Evolutionary conservation across 1,284 basidiomycete species (phyloP).

Genomic region (Trichosporon coremiiforme): DNA sequence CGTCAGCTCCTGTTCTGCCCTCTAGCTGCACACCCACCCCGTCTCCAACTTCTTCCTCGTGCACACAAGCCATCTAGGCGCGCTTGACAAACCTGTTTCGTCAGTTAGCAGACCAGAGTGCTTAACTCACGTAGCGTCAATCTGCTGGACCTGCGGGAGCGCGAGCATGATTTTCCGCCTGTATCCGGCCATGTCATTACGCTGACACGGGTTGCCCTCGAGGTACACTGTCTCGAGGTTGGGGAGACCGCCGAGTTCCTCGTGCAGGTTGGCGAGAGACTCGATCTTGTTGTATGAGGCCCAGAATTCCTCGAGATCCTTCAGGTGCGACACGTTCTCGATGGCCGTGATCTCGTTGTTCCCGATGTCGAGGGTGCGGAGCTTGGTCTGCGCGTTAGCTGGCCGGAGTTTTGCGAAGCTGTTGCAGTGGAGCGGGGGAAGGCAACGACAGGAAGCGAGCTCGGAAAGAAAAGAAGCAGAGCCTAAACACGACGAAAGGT

Average conservation of each 20-base stretch:
- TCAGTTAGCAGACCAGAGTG: neutral
- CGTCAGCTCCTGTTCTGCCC: neutral
- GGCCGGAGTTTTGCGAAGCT: too few species aligned
- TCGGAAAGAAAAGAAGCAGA: too few species aligned
- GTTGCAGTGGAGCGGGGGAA: too few species aligned
- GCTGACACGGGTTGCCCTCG: slow-evolving; percentile 91
- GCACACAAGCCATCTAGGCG: neutral
- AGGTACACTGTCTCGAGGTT: slow-evolving; percentile 87
- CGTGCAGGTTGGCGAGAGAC: slow-evolving; percentile 68
- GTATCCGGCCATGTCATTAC: slow-evolving; percentile 75
- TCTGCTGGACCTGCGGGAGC: slow-evolving; percentile 85
- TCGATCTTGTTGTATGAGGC: slow-evolving; percentile 84
- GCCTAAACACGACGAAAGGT: too few species aligned
- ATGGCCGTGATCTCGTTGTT: slow-evolving; percentile 78
- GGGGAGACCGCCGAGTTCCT: slow-evolving; percentile 68
- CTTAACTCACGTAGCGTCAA: slow-evolving; percentile 84
- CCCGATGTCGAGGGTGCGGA: slow-evolving; percentile 85
- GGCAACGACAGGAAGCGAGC: too few species aligned
- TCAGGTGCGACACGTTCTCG: slow-evolving; percentile 78
- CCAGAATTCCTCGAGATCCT: slow-evolving; percentile 86
- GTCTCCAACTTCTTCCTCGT: too few species aligned
- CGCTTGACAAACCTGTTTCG: slow-evolving; percentile 25
- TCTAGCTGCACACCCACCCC: neutral
- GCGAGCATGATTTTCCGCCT: slow-evolving; percentile 85
- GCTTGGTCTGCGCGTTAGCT: slow-evolving; percentile 62